Conservation (phyloP, 306 rosid genomes). For the Chamaecrista fasciculata region DNA sequence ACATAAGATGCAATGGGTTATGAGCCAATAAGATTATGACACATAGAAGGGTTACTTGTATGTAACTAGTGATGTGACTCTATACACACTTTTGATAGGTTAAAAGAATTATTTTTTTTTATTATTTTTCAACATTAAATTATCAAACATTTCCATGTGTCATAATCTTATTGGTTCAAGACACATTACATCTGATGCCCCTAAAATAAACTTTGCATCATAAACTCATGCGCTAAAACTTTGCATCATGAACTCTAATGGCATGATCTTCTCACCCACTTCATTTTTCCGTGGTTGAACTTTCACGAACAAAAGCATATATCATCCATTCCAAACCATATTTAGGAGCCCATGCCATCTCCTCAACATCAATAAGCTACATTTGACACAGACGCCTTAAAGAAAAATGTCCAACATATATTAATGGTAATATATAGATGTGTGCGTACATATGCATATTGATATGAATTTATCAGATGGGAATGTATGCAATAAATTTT, state of each 20-base stretch:
- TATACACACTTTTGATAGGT: too few relatives aligned
- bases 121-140: too few relatives aligned
- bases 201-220: too few relatives aligned
- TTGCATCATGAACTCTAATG: slow-evolving; percentile 91
- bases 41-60: too few relatives aligned
- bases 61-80: too few relatives aligned
- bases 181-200: too few relatives aligned
- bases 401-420: slow-evolving; percentile 3
- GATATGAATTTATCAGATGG: background rate
- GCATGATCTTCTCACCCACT: slow-evolving; percentile 58
- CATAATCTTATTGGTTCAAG: too few relatives aligned
- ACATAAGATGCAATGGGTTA: too few relatives aligned
- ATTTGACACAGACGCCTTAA: slow-evolving; percentile 26
- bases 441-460: background rate
- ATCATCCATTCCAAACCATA: slow-evolving; percentile 95
- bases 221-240: too few relatives aligned
- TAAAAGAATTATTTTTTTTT: too few relatives aligned
- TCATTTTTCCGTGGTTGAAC: slow-evolving; percentile 44
- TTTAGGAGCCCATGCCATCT: slow-evolving; percentile 97
- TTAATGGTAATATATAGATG: background rate
- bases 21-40: too few relatives aligned
- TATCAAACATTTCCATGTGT: too few relatives aligned
- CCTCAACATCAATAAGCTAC: slow-evolving; percentile 92
- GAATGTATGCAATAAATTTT: slow-evolving; percentile 21
- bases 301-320: slow-evolving; percentile 79